Evolutionary conservation across 1,284 basidiomycete genomes (phyloP).

Genomic region (Flammula alnicola): DNA sequence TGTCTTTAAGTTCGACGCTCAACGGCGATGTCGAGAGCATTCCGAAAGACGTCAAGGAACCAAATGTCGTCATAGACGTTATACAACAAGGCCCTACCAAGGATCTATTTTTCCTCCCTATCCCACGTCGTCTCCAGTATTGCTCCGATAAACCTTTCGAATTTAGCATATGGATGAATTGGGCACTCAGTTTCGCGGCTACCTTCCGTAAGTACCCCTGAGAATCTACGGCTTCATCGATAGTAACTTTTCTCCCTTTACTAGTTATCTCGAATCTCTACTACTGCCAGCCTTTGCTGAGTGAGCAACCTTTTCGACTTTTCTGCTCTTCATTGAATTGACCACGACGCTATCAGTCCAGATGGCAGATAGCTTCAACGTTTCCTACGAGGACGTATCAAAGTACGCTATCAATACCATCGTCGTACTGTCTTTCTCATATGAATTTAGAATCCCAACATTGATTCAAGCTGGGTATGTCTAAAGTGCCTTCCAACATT

Average conservation of each 20-base stretch:
- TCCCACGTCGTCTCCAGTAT: constrained; percentile 7
- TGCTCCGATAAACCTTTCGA: constrained; percentile 1
- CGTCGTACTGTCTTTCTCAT: not conserved
- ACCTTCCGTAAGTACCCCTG: constrained; percentile 10
- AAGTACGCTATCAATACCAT: constrained; percentile 34
- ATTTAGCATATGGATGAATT: constrained; percentile 6
- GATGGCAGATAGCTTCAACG: constrained; percentile 53
- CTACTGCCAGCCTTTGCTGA: constrained; percentile 70
- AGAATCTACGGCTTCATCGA: too few relatives aligned
- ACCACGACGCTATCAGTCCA: too few relatives aligned
- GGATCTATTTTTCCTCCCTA: constrained; percentile 11
- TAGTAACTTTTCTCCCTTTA: too few relatives aligned
- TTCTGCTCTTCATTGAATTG: too few relatives aligned
- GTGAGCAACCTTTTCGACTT: too few relatives aligned
- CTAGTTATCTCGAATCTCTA: constrained; percentile 66
- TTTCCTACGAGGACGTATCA: constrained; percentile 57
- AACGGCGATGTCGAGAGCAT: not conserved
- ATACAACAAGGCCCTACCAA: not conserved
- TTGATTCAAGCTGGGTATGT: constrained; percentile 48
- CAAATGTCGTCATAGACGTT: not conserved
- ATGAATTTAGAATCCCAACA: constrained; percentile 42
- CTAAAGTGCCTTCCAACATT: too few relatives aligned
- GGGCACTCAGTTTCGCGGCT: constrained; percentile 2
- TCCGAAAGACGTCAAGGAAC: not conserved
- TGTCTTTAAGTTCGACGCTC: not conserved